phyloP scores from a whole-genome alignment of 1,284 basidiomycete species.

The Boletus holoroseus region DNA sequence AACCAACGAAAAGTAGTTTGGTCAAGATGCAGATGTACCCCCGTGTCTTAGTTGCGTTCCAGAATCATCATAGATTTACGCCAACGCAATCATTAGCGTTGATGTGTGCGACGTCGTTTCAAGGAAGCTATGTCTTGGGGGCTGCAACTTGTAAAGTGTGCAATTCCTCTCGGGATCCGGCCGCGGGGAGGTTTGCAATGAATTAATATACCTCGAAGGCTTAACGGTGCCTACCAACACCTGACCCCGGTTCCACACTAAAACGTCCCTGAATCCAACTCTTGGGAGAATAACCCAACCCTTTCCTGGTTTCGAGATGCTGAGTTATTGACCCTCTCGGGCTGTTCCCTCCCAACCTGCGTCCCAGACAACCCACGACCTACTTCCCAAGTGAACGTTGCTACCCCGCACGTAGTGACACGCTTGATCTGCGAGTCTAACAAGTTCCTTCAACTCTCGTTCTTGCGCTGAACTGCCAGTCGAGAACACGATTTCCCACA shows the following conservation, averaged over 20 bases:
- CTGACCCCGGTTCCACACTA: background rate
- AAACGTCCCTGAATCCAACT: too few relatives aligned
- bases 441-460: slow-evolving; percentile 16
- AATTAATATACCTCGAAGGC: background rate
- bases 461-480: slow-evolving; percentile 15
- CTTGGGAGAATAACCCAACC: background rate
- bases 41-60: background rate
- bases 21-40: slow-evolving; percentile 13
- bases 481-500: slow-evolving; percentile 19
- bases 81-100: background rate
- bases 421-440: slow-evolving; percentile 1
- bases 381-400: slow-evolving; percentile 10
- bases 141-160: background rate
- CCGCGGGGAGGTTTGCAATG: background rate
- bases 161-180: background rate
- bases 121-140: background rate
- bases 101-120: background rate
- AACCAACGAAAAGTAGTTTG: slow-evolving; percentile 1
- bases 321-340: background rate
- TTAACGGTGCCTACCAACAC: background rate
- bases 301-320: background rate
- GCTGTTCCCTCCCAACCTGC: slow-evolving; percentile 2
- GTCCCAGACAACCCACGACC: slow-evolving; percentile 22
- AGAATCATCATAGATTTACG: slow-evolving; percentile 13
- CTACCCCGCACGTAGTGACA: background rate